These are phyloP conservation scores for Chionographis japonica DNA, from an alignment of 106 monocot genomes.

Conservation along the genomic window DNA sequence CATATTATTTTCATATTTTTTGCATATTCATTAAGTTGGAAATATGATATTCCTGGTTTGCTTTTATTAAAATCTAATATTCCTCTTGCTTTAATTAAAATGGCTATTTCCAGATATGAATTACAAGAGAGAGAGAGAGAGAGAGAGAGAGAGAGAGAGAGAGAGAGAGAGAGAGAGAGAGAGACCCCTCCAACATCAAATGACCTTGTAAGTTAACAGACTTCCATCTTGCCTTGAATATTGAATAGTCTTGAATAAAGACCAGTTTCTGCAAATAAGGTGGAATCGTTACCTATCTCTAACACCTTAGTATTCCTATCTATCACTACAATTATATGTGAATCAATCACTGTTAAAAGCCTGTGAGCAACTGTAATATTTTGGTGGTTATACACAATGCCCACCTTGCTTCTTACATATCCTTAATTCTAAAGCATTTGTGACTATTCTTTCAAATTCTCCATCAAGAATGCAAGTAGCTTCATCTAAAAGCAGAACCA, in stretches of 20 bases:
- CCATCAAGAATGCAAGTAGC: conserved; percentile 42
- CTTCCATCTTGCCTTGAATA: conserved; percentile 27
- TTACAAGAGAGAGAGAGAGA: too few relatives aligned
- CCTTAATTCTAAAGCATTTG: conserved; percentile 17
- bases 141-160: too few relatives aligned
- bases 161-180: too few relatives aligned
- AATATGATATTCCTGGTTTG: too few relatives aligned
- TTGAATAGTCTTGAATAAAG: conserved; percentile 31
- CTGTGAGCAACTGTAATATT: conserved; percentile 40
- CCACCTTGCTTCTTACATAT: conserved; percentile 7
- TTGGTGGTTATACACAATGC: conserved; percentile 13
- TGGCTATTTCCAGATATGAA: too few relatives aligned
- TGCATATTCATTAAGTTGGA: too few relatives aligned
- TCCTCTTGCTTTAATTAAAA: too few relatives aligned
- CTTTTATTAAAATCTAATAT: too few relatives aligned
- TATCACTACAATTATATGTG: conserved; percentile 43
- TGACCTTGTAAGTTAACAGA: conserved; percentile 1
- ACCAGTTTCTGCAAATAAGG: conserved; percentile 14
- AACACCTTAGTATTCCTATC: conserved; percentile 29
- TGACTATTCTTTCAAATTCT: conserved; percentile 28
- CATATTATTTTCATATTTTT: too few relatives aligned
- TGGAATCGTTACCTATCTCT: conserved; percentile 26
- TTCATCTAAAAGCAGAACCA: conserved; percentile 38
- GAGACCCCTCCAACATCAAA: too few relatives aligned
- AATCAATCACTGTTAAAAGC: conserved; percentile 32